Evolutionary conservation across 2,329 filamentous ascomycete genomes (phyloP).

Genomic region (Coleophoma eucalyptorum): DNA sequence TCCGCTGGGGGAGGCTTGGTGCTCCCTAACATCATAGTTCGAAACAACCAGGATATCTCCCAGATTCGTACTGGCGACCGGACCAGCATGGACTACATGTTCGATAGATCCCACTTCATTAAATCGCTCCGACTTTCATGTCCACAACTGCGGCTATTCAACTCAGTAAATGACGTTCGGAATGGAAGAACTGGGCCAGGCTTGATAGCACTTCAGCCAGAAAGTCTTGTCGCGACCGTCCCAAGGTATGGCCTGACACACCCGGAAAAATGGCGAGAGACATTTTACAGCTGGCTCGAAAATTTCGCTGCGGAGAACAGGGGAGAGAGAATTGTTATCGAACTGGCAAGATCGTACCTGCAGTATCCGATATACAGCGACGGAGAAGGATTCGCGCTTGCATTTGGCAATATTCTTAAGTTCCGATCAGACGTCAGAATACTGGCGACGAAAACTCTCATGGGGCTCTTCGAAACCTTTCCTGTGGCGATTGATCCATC

Average conservation of each 20-base stretch:
- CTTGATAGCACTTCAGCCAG: conserved; percentile 17
- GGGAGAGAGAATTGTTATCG: conserved; percentile 9
- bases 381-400: conserved; percentile 11
- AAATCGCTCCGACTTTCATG: conserved; percentile 21
- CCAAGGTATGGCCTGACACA: conserved; percentile 15
- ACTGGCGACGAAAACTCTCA: conserved; percentile 17
- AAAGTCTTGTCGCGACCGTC: conserved; percentile 13
- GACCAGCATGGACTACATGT: conserved; percentile 19
- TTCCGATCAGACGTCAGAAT: conserved; percentile 13
- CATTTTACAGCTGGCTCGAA: conserved; percentile 19
- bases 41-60: conserved; percentile 15
- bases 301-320: conserved; percentile 6
- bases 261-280: conserved; percentile 18
- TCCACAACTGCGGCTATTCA: conserved; percentile 18
- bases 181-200: conserved; percentile 7
- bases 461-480: conserved; percentile 7
- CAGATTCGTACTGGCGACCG: conserved; percentile 11
- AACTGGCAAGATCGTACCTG: conserved; percentile 16
- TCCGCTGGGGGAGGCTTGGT: conserved; percentile 19
- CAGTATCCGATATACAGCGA: conserved; percentile 17
- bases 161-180: conserved; percentile 14
- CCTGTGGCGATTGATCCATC: conserved; percentile 3
- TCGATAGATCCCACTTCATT: conserved; percentile 21
- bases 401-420: conserved; percentile 21
- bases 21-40: conserved; percentile 13